Conservation (phyloP, 225 moss, liverwort and hornwort genomes). For the Antitrichia curtipendula region DNA sequence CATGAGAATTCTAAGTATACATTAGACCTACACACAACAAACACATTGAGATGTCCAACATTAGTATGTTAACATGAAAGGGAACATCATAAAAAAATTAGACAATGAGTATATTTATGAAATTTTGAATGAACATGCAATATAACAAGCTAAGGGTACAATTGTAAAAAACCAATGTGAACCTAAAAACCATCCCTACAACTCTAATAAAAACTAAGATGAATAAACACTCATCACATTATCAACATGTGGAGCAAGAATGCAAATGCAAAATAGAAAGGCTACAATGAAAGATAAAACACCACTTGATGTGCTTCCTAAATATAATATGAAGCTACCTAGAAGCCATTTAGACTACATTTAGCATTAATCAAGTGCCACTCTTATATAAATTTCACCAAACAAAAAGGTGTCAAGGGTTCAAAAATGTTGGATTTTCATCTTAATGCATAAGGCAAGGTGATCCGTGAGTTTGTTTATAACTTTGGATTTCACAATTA, state of each 20-base stretch:
- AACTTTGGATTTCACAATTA: neutral
- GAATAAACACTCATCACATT: neutral
- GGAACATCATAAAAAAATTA: neutral
- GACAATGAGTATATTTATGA: neutral
- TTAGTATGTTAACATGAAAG: neutral
- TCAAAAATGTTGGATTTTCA: neutral
- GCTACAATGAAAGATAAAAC: neutral
- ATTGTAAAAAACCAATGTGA: neutral
- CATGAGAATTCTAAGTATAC: neutral
- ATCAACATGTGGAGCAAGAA: neutral
- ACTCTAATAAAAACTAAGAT: neutral
- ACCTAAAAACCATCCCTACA: neutral
- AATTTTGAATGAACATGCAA: neutral
- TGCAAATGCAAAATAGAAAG: neutral
- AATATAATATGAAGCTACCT: neutral
- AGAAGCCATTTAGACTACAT: no score
- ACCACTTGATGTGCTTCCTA: neutral
- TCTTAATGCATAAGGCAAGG: fast-evolving
- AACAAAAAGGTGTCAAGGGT: neutral
- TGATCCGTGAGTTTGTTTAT: neutral
- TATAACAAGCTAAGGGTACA: neutral
- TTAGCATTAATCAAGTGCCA: no score
- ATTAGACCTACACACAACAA: neutral
- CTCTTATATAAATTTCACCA: neutral
- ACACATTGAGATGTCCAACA: neutral